Evolutionary conservation across 306 rosid genomes (phyloP), one percentile per base, ranked within the genome.

Genomic region (Pyrus communis): DNA sequence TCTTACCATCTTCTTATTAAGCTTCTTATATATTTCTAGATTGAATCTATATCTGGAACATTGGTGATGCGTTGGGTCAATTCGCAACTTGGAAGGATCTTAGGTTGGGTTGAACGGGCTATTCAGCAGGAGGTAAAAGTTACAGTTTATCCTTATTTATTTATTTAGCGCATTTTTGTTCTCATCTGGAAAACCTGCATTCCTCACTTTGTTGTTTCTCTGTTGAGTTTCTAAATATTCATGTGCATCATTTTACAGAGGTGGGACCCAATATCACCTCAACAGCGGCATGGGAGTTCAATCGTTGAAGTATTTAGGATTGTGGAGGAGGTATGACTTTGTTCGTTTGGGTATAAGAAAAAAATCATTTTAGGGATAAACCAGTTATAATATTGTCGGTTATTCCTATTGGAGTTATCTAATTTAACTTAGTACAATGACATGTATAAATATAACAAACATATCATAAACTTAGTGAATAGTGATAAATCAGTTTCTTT

Each of bases 61-160:
- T 77, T 95, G 85, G 99, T 95, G 82, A 79, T 95, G 87, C 99
- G 99, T 18, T 95, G 99, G 99, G 85, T 95, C 86, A 95, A 92
- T 83, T 81, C 97, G 11, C 99, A 95, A 77, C 99, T 95, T 77
- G 97, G 86, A 82, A 88, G 97, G 84, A 86, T 95, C 81, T 86
- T 89, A 84, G 90, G 96, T 72, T 95, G 99, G 99, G 99, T 92
- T 57, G 97, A 92, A 71, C 88, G 99, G 80, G 90, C 96, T 78
- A 83, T 91, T 80, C 86, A 84, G 72, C 97, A 92, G 75, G 99
- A 95, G 97, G 99, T 91, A 82, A 82, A 69, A 73, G 40, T 55
- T 63, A 51, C 55, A 67, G 25, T 77, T 71, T 45, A 57, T 28
- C 51, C 64, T 42, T 58, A 75, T 55, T 78, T 61, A 15, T 31